Percentiles rank a stretch among this genome's conserved stretches.
Evolutionary conservation across 208 protist species (phyloP).

Genomic region (Leishmania gerbilli): DNA sequence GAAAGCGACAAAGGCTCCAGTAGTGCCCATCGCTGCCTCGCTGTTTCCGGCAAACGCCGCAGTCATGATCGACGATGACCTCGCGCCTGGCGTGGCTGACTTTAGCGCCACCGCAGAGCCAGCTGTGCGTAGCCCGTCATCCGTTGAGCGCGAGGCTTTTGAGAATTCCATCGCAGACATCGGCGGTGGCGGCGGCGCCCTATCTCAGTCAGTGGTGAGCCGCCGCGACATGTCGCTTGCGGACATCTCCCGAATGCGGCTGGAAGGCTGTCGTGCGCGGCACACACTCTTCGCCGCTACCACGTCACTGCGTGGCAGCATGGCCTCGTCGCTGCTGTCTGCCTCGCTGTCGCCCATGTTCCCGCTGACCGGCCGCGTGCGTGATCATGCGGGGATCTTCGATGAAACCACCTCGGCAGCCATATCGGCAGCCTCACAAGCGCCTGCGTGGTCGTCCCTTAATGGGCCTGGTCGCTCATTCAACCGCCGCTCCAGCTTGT

Average conservation of each 20-base stretch:
- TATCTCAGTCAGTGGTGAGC: conserved; percentile 10
- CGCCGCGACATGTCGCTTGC: conserved; percentile 26
- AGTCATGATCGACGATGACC: neutral
- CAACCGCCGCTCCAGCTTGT: conserved; percentile 1
- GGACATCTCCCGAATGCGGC: conserved; percentile 45
- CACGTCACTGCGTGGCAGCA: conserved; percentile 2
- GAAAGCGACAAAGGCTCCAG: neutral
- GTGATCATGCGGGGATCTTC: neutral
- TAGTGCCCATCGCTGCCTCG: neutral
- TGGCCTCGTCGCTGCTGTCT: conserved; percentile 11
- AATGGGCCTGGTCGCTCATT: neutral
- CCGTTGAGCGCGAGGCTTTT: neutral
- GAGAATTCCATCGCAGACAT: neutral
- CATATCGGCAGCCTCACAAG: neutral
- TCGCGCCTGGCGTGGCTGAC: neutral
- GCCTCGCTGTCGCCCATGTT: neutral
- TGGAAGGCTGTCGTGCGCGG: conserved; percentile 42
- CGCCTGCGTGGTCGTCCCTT: neutral
- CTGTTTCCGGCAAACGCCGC: neutral
- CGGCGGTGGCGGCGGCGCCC: neutral
- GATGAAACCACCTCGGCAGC: neutral
- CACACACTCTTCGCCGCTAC: conserved; percentile 4
- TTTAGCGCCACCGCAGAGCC: neutral
- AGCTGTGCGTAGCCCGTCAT: neutral
- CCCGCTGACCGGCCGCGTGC: neutral